These are phyloP conservation scores for Endothia cerciana DNA, from an alignment of 2,329 filamentous ascomycete genomes.

Conservation along the genomic window DNA sequence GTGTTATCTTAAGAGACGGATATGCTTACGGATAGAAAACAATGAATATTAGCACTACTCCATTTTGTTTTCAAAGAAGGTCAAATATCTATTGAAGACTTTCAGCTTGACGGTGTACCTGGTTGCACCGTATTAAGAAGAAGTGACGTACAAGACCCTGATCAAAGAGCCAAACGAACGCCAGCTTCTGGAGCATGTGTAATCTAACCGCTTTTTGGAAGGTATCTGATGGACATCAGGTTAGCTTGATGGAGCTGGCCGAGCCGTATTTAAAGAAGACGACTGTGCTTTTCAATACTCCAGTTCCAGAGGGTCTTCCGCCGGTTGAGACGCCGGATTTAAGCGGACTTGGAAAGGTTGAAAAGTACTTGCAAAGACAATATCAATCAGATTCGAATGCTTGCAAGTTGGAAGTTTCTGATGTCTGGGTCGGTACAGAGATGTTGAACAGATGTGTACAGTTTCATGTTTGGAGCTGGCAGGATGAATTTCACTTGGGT, in stretches of 20 bases:
- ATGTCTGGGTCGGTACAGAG: slow-evolving; percentile 23
- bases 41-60: too few relatives aligned
- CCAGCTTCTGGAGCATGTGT: too few relatives aligned
- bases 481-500: slow-evolving; percentile 9
- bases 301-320: slow-evolving; percentile 19
- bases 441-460: slow-evolving; percentile 21
- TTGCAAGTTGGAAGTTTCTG: slow-evolving; percentile 6
- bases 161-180: too few relatives aligned
- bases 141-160: too few relatives aligned
- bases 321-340: slow-evolving; percentile 19
- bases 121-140: too few relatives aligned
- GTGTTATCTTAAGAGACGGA: too few relatives aligned
- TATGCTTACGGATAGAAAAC: too few relatives aligned
- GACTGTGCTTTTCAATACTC: slow-evolving; percentile 18
- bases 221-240: slow-evolving; percentile 8
- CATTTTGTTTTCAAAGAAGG: too few relatives aligned
- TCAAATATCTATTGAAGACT: too few relatives aligned
- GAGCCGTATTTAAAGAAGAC: slow-evolving; percentile 21
- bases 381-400: neutral
- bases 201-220: slow-evolving; percentile 21
- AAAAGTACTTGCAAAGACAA: slow-evolving; percentile 11
- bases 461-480: slow-evolving; percentile 24
- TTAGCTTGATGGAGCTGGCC: slow-evolving; percentile 19
- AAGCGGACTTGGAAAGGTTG: slow-evolving; percentile 22
- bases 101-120: too few relatives aligned